Evolutionary conservation across 768 basidiomycete genomes (phyloP), one percentile per base, ranked within the genome.

Genomic region (Tricholomella constricta): DNA sequence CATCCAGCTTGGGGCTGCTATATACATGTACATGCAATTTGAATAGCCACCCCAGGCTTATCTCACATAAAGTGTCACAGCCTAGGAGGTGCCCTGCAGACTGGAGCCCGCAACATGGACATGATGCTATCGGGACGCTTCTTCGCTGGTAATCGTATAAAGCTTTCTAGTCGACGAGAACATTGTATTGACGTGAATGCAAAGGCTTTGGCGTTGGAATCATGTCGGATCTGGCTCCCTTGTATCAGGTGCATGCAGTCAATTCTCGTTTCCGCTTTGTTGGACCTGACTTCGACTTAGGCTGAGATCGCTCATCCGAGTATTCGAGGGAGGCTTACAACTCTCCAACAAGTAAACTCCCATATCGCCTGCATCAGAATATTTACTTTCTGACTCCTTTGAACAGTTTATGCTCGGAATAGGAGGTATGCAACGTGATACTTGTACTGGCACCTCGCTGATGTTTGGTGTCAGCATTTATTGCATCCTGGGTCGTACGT

Each of bases 231-330:
- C 65, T 79, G 15, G 76, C 78, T 5, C 75, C 78, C 23, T 61
- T 84, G 9, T 83, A 84, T 62, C 81, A 84, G 65, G 75, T 69
- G 45, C 6, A 23, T 23, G 14, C 22, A 14, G 2, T 48, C 38
- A 26, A 17, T 34, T 5, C 7, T 32, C 27, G 20, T 12, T 15
- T 3, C 20, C 46, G 5, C 19, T 20, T 9, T 10, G 4, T 3
- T 19, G 20, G 20, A 32, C 42, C 14, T 14, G 43, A 3, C 17
- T 43, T 15, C n/a, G n/a, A 5, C 22, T 5, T 34, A 74, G 68
- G 77, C 81, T 15, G 81, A 83, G 65, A 83, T 84, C 45, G 78
- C 81, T 2, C 79, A 81, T 52, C 80, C 81, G 0, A 77, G 76
- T 66, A 81, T 81, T 37, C 72, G 80, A n/a, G 81, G 81, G 9